Base-by-base conservation (phyloP, 2,329 filamentous ascomycete species). In the Cladosporium sp. region DNA sequence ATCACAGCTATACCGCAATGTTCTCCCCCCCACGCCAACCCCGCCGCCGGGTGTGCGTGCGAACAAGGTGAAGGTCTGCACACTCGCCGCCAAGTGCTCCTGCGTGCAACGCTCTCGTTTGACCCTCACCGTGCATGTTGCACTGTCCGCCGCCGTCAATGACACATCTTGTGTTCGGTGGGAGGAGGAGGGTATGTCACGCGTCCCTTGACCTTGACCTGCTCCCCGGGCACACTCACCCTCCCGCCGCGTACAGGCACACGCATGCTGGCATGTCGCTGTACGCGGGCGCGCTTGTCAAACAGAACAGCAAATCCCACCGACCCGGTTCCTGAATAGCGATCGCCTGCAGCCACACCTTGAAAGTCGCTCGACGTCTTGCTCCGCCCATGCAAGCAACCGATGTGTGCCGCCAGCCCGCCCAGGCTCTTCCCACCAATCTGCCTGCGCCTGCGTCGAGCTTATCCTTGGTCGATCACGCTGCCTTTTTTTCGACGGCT, bases 331-430 rank as follows among this genome's bases (percentile, higher is more conserved):
- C 65, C 56, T 62, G 66, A 62, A 68, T 64, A 61, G 67, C 65
- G 58, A 69, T 67, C 62, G 65, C 49, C 57, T 73, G 73, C 73
- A 73, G 73, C 72, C 72, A 73, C 73, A 70, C 71, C 71, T 71
- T 65, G 70, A 73, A 70, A 60, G 65, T 69, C 68, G 65, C 68
- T 65, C 67, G 67, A 69, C 68, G 67, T 58, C 67, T 65, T 66
- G 54, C 61, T 25, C 58, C 59, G 51, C 51, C 39, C 49, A 63
- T 67, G 60, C 65, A 58, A 30, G 57, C 53, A 54, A 39, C 49
- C 64, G 65, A 46, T 30, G 62, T 53, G 54, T 53, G 28, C 54
- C 46, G 54, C 61, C 56, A 51, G 43, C 49, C 32, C 48, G 26
- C 32, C 43, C 63, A 65, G 63, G 48, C 30, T 65, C 36, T 39